Evolutionary conservation across 2,329 filamentous ascomycete species (phyloP).

Genomic region (Bipolaris sorokiniana): DNA sequence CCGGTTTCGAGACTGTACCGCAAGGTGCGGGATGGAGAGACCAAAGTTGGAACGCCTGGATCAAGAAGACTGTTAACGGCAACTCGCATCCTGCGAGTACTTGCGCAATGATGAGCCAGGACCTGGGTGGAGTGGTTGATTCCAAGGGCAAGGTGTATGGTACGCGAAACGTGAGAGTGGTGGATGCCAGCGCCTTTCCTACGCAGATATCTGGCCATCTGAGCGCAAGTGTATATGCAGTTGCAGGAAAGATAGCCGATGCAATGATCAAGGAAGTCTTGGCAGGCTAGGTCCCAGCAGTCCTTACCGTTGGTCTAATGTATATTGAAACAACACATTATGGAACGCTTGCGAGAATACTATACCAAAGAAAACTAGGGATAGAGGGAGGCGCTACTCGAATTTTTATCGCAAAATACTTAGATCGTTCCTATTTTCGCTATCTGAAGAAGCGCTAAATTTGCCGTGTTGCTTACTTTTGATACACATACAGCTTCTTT

Average conservation of each 20-base stretch:
- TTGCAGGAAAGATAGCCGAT: conserved; percentile 38
- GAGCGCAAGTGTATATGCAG: conserved; percentile 45
- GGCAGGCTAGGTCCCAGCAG: too few relatives aligned
- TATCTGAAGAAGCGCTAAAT: too few relatives aligned
- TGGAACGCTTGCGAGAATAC: too few relatives aligned
- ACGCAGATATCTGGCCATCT: conserved; percentile 46
- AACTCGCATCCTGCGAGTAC: conserved; percentile 46
- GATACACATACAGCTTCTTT: too few relatives aligned
- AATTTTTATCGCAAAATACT: too few relatives aligned
- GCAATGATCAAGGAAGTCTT: not conserved
- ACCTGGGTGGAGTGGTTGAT: conserved; percentile 47
- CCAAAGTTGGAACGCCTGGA: conserved; percentile 32
- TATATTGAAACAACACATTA: too few relatives aligned
- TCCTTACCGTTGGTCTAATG: too few relatives aligned
- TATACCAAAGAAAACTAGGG: too few relatives aligned
- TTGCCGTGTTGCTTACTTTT: too few relatives aligned
- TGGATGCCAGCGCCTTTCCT: conserved; percentile 48
- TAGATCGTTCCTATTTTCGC: too few relatives aligned
- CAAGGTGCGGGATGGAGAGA: conserved; percentile 23
- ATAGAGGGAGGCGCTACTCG: too few relatives aligned
- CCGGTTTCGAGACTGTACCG: conserved; percentile 32
- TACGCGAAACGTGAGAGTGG: conserved; percentile 43
- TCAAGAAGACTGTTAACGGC: conserved; percentile 23
- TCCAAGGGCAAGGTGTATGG: conserved; percentile 43
- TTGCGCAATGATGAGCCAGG: conserved; percentile 42